Conservation (phyloP, 805 yeast species). For the Kuraishia molischiana region DNA sequence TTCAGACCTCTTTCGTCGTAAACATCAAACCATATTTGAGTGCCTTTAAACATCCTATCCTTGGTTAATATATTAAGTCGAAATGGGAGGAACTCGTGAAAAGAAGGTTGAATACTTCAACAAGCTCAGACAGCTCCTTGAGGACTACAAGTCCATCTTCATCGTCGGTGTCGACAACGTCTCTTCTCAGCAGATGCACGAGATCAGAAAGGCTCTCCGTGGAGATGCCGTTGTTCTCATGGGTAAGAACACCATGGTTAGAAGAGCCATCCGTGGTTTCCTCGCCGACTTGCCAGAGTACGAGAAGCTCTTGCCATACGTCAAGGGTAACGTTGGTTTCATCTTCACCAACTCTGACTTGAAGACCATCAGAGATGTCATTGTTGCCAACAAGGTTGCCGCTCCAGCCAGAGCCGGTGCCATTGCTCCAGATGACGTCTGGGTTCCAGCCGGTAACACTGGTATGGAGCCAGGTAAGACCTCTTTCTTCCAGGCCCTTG, state of each 20-base stretch:
- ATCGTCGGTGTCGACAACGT: constrained; percentile 99
- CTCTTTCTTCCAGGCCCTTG: constrained; percentile 99
- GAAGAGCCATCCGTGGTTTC: constrained; percentile 99
- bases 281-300: constrained; percentile 87
- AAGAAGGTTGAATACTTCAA: constrained; percentile 93
- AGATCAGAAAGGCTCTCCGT: constrained; percentile 95
- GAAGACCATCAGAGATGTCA: constrained; percentile 81
- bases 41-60: constrained; percentile 91
- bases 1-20: too few species aligned
- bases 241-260: constrained; percentile 99
- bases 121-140: constrained; percentile 91
- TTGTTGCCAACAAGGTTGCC: constrained; percentile 91
- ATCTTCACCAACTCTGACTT: constrained; percentile 96
- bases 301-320: constrained; percentile 90
- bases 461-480: constrained; percentile 99
- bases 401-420: constrained; percentile 99
- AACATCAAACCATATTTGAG: not conserved
- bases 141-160: constrained; percentile 97
- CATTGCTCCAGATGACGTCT: constrained; percentile 94
- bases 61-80: constrained; percentile 55
- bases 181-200: constrained; percentile 99
- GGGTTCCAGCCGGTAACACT: constrained; percentile 98
- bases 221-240: constrained; percentile 90
- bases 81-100: constrained; percentile 99
- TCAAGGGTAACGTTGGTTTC: constrained; percentile 99